Evolutionary conservation across 306 rosid species (phyloP).

Genomic region (Neltuma alba): DNA sequence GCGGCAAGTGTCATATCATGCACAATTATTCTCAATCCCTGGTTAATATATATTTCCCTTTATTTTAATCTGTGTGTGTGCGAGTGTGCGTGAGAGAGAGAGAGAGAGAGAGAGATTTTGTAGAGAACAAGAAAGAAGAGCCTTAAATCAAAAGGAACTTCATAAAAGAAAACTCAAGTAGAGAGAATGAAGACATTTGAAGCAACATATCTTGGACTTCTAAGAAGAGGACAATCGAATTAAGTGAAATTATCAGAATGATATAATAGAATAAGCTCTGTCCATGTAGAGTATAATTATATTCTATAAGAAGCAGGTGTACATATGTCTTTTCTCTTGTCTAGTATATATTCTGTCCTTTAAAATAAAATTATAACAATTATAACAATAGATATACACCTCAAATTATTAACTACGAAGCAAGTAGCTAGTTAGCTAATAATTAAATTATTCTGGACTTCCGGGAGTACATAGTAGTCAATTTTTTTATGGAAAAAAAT

Average conservation of each 20-base stretch:
- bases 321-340: conserved; percentile 34
- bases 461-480: not conserved
- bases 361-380: not conserved
- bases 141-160: not conserved
- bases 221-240: conserved; percentile 35
- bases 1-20: conserved; percentile 30
- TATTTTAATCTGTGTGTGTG: too few species aligned
- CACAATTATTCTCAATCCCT: not conserved
- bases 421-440: conserved; percentile 14
- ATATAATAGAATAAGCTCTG: conserved; percentile 26
- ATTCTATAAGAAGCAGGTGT: conserved; percentile 25
- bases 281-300: conserved; percentile 12
- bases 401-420: not conserved
- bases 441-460: conserved; percentile 1
- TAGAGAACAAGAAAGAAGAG: conserved; percentile 8
- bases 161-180: not conserved
- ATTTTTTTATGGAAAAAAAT: not conserved
- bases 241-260: conserved; percentile 15
- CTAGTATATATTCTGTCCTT: not conserved
- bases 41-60: not conserved
- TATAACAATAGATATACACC: not conserved
- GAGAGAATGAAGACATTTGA: conserved; percentile 33
- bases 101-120: too few species aligned
- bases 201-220: conserved; percentile 32
- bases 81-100: too few species aligned